Base-by-base conservation (phyloP, 177 flowering plant genomes). In the Vitis hybrid region DNA sequence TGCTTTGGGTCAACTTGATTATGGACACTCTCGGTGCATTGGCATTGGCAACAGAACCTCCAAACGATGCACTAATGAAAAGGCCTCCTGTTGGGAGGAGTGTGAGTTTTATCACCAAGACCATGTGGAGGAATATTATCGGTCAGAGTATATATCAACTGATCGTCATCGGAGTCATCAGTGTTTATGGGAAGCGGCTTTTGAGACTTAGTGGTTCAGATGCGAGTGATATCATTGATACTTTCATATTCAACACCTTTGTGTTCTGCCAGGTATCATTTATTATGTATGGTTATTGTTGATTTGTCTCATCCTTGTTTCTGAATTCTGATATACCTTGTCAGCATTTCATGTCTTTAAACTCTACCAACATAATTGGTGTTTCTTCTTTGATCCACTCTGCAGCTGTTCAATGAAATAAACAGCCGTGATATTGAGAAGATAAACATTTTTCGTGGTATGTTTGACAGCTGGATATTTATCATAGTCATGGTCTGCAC, bases 351-450 rank as follows among this genome's bases (percentile, higher is more conserved):
- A 31, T 31, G 39, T 45, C 9, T 63, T 3, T 2, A n/a, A 14
- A 56, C 9, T 16, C 59, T 1, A 31, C 55, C 2, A 54, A 52
- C 18, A 55, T 31, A 14, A 2, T 45, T 16, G 1, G 15, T 5
- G 51, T 50, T 34, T 60, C 34, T 15, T 0, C 14, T 58, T 22
- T 26, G 39, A 31, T 8, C 26, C 52, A 31, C 31, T 54, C 5
- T 12, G 3, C 11, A 93, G 98, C 90, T 94, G 64, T 94, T 94
- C 74, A 93, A 92, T 66, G 98, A 93, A 69, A 82, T 93, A 63
- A 93, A 92, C 79, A 88, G 97, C 82, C 85, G 98, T 22, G 88
- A 92, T 1, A 87, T 93, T 15, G 98, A 93, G 80, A 87, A 86
- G 82, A 86, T 90, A 65, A 90, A 92, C 70, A 73, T 93, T 39